These are phyloP conservation scores for Pseudonitzschia delicatissima DNA, from an alignment of 108 stramenopile genomes.

Conservation along the genomic window DNA sequence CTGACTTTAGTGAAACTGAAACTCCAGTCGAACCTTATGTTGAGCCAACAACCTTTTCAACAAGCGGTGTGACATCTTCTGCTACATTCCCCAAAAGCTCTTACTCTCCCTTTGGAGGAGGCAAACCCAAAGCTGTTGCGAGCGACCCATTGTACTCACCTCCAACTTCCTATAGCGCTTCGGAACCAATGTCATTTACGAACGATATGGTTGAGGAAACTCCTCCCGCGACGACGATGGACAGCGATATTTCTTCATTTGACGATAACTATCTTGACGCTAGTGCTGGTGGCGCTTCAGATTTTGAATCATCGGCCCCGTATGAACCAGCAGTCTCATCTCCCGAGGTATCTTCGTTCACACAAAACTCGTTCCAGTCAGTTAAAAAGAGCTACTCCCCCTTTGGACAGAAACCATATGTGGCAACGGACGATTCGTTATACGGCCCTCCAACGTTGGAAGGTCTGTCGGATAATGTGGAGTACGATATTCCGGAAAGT, in stretches of 20 bases:
- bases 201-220: too few relatives aligned
- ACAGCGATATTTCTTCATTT: neutral
- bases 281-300: neutral
- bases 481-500: neutral
- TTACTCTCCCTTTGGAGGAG: neutral
- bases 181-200: too few relatives aligned
- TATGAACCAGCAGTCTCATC: neutral
- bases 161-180: too few relatives aligned
- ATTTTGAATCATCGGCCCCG: neutral
- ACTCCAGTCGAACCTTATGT: too few relatives aligned
- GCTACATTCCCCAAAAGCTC: neutral
- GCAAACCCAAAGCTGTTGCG: neutral
- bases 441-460: neutral
- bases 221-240: too few relatives aligned
- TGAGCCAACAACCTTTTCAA: neutral
- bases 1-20: neutral
- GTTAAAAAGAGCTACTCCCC: conserved; percentile 2
- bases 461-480: neutral
- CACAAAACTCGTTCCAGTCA: neutral
- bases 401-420: conserved; percentile 1
- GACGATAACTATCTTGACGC: neutral
- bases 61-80: neutral
- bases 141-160: conserved; percentile 2
- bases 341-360: neutral
- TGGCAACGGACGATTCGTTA: conserved; percentile 2